Evolutionary conservation across 108 stramenopile species (phyloP).

Genomic region (Conticribra guillardii): DNA sequence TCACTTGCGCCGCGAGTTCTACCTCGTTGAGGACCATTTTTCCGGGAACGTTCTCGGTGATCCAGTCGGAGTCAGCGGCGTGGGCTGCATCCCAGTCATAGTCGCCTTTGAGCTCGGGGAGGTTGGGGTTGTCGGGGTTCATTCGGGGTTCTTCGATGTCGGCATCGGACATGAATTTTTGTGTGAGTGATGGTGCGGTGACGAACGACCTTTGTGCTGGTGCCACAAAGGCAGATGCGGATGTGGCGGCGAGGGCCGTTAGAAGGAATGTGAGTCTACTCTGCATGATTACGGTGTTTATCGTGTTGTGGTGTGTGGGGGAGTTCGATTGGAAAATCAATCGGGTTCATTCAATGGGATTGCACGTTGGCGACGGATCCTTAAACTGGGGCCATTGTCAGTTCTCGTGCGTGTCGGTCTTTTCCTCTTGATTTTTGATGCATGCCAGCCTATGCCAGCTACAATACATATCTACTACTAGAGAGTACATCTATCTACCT

Average conservation of each 20-base stretch:
- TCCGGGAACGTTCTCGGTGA: constrained; percentile 84
- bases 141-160: constrained; percentile 52
- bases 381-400: no score
- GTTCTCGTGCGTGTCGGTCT: no score
- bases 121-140: constrained; percentile 76
- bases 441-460: no score
- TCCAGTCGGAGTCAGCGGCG: constrained; percentile 83
- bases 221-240: constrained; percentile 18
- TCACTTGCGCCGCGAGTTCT: constrained; percentile 82
- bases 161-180: constrained; percentile 19
- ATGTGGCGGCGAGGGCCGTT: constrained; percentile 15
- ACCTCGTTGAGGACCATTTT: constrained; percentile 83
- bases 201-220: constrained; percentile 9
- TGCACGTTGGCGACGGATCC: no score
- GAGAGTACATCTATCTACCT: no score
- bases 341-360: no score
- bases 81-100: constrained; percentile 90
- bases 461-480: no score
- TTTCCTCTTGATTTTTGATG: no score
- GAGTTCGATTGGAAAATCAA: no score
- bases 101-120: constrained; percentile 86
- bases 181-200: constrained; percentile 5
- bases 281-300: constrained; percentile 1
- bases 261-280: constrained; percentile 26
- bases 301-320: no score